Evolutionary conservation across 2,329 filamentous ascomycete genomes (phyloP).

Genomic region (Colletotrichum viniferum): DNA sequence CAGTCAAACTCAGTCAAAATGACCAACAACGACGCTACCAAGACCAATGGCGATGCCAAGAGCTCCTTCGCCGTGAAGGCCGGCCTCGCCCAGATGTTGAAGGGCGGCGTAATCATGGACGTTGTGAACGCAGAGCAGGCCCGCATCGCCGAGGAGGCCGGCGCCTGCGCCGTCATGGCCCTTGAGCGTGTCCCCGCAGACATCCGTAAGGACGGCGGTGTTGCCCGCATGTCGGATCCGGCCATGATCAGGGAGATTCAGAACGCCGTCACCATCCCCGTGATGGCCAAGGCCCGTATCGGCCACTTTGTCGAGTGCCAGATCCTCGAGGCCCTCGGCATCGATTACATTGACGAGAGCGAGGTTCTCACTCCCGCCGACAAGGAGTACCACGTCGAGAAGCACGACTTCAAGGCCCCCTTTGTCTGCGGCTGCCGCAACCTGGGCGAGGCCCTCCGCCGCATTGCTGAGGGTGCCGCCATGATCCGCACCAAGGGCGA

Average conservation of each 20-base stretch:
- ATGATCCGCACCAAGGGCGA: slow-evolving; percentile 99
- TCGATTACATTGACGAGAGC: slow-evolving; percentile 98
- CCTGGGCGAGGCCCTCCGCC: slow-evolving; percentile 88
- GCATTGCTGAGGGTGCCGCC: slow-evolving; percentile 91
- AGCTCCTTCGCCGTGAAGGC: slow-evolving; percentile 87
- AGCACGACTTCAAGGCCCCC: slow-evolving; percentile 79
- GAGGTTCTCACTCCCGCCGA: slow-evolving; percentile 98
- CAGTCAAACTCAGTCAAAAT: background rate
- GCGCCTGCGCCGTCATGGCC: slow-evolving; percentile 96
- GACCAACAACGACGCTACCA: slow-evolving; percentile 17
- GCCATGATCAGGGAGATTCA: slow-evolving; percentile 95
- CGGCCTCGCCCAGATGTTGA: slow-evolving; percentile 95
- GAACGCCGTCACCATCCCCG: slow-evolving; percentile 91
- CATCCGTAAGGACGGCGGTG: slow-evolving; percentile 89
- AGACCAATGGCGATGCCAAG: slow-evolving; percentile 32
- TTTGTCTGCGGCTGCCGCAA: slow-evolving; percentile 98
- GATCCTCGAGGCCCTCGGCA: slow-evolving; percentile 92
- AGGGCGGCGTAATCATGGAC: slow-evolving; percentile 99
- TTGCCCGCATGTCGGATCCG: slow-evolving; percentile 96
- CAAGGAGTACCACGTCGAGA: slow-evolving; percentile 88
- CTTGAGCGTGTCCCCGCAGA: slow-evolving; percentile 97
- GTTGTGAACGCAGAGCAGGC: slow-evolving; percentile 93
- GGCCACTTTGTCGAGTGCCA: slow-evolving; percentile 98
- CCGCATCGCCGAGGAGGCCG: slow-evolving; percentile 95
- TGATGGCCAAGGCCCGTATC: slow-evolving; percentile 99